phyloP scores from a whole-genome alignment of 495 filamentous ascomycete genomes.

The Cenococcum geophilum region DNA sequence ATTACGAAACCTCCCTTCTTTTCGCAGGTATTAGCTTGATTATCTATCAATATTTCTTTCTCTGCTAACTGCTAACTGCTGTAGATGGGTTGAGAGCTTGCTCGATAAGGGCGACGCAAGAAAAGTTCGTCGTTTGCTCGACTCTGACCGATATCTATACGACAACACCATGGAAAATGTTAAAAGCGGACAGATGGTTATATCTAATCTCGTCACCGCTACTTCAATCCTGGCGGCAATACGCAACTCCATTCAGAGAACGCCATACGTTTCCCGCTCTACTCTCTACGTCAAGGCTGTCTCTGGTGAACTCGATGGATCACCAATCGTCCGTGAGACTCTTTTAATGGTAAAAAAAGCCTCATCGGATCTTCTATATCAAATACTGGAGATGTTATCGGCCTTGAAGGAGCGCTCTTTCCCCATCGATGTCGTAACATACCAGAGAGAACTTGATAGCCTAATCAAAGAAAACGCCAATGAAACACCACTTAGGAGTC shows the following conservation, averaged over 20 bases:
- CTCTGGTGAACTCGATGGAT: slow-evolving; percentile 25
- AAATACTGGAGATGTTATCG: slow-evolving; percentile 17
- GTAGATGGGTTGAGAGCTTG: slow-evolving; percentile 42
- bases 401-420: background rate
- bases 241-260: slow-evolving; percentile 17
- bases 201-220: slow-evolving; percentile 10
- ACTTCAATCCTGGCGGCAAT: slow-evolving; percentile 8
- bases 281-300: slow-evolving; percentile 25
- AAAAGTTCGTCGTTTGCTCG: slow-evolving; percentile 21
- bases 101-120: slow-evolving; percentile 27
- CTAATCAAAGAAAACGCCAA: slow-evolving; percentile 32
- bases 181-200: slow-evolving; percentile 2
- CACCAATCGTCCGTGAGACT: slow-evolving; percentile 26
- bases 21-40: slow-evolving; percentile 50
- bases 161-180: slow-evolving; percentile 15
- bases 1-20: slow-evolving; percentile 72
- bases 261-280: slow-evolving; percentile 18
- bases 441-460: slow-evolving; percentile 7
- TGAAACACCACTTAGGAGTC: slow-evolving; percentile 58
- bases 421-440: slow-evolving; percentile 2
- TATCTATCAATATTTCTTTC: slow-evolving; percentile 40
- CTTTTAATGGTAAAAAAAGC: slow-evolving; percentile 28
- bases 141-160: slow-evolving; percentile 23
- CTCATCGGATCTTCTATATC: slow-evolving; percentile 28
- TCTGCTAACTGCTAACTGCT: slow-evolving; percentile 31